phyloP scores from a whole-genome alignment of 306 rosid species.

The Ammopiptanthus mongolicus region DNA sequence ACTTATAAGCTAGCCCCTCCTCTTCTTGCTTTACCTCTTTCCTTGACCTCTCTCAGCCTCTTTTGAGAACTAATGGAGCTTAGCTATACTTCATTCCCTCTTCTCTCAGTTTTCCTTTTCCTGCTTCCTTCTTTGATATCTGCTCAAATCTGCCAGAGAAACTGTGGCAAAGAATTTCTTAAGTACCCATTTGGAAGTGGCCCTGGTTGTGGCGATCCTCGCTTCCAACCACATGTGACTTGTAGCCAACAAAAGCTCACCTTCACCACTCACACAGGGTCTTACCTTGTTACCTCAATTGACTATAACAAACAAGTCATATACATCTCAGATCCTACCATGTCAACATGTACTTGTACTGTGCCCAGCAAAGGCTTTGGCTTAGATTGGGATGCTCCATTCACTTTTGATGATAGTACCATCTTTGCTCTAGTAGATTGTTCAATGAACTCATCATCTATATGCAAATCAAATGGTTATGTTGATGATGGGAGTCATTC shows the following conservation, averaged over 20 bases:
- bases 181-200: constrained; percentile 70
- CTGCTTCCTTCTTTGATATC: constrained; percentile 25
- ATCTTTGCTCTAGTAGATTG: constrained; percentile 66
- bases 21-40: not conserved
- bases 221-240: constrained; percentile 54
- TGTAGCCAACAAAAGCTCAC: constrained; percentile 51
- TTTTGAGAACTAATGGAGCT: constrained; percentile 26
- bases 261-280: constrained; percentile 72
- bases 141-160: constrained; percentile 62
- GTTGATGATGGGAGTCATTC: constrained; percentile 30
- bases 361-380: constrained; percentile 68
- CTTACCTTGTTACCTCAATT: constrained; percentile 57
- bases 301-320: constrained; percentile 60
- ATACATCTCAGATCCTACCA: constrained; percentile 73
- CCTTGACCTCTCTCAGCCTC: not conserved
- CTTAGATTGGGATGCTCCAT: constrained; percentile 72
- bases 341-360: constrained; percentile 75
- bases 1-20: not conserved
- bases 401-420: constrained; percentile 51
- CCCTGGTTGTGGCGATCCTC: constrained; percentile 66
- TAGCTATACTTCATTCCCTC: constrained; percentile 2
- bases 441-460: constrained; percentile 48
- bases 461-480: constrained; percentile 29
- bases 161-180: constrained; percentile 54
- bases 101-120: constrained; percentile 26